phyloP scores from a whole-genome alignment of 768 basidiomycete genomes.

The Termitomyces sp. region DNA sequence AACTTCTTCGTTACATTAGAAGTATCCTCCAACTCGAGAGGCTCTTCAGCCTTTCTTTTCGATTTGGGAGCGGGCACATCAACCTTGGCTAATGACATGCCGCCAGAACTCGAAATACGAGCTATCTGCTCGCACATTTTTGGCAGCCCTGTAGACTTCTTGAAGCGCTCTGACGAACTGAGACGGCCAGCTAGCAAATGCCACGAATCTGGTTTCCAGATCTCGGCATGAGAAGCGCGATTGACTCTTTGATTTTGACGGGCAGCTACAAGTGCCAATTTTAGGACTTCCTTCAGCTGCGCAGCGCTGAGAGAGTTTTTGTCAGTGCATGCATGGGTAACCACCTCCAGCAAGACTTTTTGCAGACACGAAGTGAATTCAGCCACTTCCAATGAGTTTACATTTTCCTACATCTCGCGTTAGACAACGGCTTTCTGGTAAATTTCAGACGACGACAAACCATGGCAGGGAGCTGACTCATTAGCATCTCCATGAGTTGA shows the following conservation, averaged over 20 bases:
- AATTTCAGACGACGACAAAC: slow-evolving; percentile 27
- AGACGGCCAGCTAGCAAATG: slow-evolving; percentile 42
- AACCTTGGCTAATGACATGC: slow-evolving; percentile 13
- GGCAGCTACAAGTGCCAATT: slow-evolving; percentile 58
- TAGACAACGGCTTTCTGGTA: not conserved
- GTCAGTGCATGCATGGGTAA: slow-evolving; percentile 45
- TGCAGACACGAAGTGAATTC: slow-evolving; percentile 50
- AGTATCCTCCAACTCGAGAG: slow-evolving; percentile 16
- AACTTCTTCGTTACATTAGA: slow-evolving; percentile 21
- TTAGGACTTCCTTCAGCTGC: slow-evolving; percentile 78
- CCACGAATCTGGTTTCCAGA: slow-evolving; percentile 66
- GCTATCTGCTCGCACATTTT: slow-evolving; percentile 63
- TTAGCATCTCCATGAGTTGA: slow-evolving; percentile 61
- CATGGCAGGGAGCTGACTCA: slow-evolving; percentile 46
- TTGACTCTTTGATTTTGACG: slow-evolving; percentile 56
- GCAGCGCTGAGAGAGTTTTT: slow-evolving; percentile 43
- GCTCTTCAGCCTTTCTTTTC: slow-evolving; percentile 39
- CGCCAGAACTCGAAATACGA: slow-evolving; percentile 16
- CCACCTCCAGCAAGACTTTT: slow-evolving; percentile 40
- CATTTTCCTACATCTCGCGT: slow-evolving; percentile 12
- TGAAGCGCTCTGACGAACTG: slow-evolving; percentile 51
- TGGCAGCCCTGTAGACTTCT: slow-evolving; percentile 54
- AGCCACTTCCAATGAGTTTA: slow-evolving; percentile 34
- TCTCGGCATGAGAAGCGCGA: slow-evolving; percentile 21
- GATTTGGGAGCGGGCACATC: slow-evolving; percentile 3